Base-by-base conservation (phyloP, 1,284 basidiomycete species). In the Ganoderma lingzhi region DNA sequence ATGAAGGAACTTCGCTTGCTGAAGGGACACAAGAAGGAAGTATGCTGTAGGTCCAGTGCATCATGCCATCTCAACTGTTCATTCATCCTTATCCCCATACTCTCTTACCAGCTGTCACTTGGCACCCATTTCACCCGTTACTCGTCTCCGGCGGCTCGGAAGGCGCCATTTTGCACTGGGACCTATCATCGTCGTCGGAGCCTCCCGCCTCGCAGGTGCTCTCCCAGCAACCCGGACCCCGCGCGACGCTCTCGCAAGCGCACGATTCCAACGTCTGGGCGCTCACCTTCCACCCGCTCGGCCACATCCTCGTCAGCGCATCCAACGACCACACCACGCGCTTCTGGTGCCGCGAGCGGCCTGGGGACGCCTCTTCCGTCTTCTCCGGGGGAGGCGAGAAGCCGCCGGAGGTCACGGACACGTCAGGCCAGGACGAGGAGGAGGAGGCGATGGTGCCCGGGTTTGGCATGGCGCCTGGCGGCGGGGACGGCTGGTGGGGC, bases 221-320 rank as follows among this genome's bases (percentile, higher is more conserved):
- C 81, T 67, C 77, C 37, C 67, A 74, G 63, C 76, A 82, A 64
- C 81, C 82, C 17, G 78, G 83, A 10, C 94, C 97, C 0, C 90
- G 96, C 65, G 94, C 95, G 8, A 90, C 89, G 3, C 90, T 98
- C 74, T 91, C 93, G 19, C 92, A 94, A 76, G 97, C 98, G 19
- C 98, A 99, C 85, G 97, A 99, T 83, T 95, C 94, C 58, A 98
- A 97, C 81, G 94, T 99, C 70, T 99, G 97, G 95, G 92, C 95
- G 0, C 88, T 99, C 73, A 90, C 95, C 6, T 99, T 92, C 88
- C 97, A 99, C 82, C 97, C 97, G 0, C 88, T 99, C 12, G 97
- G 98, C 0, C 97, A 99, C 82, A 87, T 99, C 73, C 90, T 99
- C 72, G 96, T 93, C 73, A 93, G 89, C 67, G 98, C 94, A 10